Evolutionary conservation across 176 grass and related monocot genomes (phyloP).

Genomic region (Eleusine indica): DNA sequence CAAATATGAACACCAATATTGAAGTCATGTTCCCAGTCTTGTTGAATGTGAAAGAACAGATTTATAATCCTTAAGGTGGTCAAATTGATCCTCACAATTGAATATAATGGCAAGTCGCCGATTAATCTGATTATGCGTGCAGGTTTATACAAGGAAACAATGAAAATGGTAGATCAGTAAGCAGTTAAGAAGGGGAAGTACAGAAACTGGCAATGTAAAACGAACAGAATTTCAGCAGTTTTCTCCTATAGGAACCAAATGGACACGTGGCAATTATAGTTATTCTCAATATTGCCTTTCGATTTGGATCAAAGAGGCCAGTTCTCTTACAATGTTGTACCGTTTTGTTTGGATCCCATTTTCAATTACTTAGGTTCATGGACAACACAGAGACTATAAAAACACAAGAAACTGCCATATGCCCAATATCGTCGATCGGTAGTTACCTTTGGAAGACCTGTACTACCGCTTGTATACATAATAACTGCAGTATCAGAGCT

Average conservation of each 20-base stretch:
- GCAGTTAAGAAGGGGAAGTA: neutral
- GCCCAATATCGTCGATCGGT: neutral
- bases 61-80: neutral
- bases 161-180: neutral
- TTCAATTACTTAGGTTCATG: neutral
- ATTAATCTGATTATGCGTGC: neutral
- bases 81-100: neutral
- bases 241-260: neutral
- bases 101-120: neutral
- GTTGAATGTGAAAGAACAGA: neutral
- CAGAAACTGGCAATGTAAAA: neutral
- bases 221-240: neutral
- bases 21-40: neutral
- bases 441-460: slow-evolving; percentile 84
- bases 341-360: neutral
- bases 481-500: slow-evolving; percentile 75
- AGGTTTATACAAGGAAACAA: neutral
- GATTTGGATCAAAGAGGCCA: slow-evolving; percentile 1
- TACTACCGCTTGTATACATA: slow-evolving; percentile 96
- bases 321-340: neutral
- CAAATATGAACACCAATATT: neutral
- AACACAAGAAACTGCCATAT: slow-evolving; percentile 22
- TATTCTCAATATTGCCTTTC: slow-evolving; percentile 5
- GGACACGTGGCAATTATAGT: no score
- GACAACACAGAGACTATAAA: neutral